phyloP scores from a whole-genome alignment of 208 protist genomes.

The Leishmania arabica region DNA sequence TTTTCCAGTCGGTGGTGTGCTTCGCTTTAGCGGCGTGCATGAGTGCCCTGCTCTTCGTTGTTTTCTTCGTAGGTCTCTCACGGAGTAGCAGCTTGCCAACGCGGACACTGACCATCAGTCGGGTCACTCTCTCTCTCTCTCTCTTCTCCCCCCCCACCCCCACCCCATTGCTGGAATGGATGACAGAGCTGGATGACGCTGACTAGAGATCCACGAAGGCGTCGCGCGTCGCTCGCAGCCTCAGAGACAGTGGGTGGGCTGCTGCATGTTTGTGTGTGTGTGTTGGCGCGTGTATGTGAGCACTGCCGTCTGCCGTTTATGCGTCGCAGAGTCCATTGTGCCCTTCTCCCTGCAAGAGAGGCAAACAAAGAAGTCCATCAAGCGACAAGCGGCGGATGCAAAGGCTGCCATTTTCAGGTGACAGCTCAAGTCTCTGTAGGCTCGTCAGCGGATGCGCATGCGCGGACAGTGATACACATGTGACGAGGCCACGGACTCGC shows the following conservation, averaged over 20 bases:
- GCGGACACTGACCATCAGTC: background rate
- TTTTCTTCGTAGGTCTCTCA: background rate
- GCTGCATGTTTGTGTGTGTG: background rate
- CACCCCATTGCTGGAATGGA: background rate
- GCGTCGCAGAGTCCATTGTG: background rate
- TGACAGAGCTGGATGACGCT: background rate
- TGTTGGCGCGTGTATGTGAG: background rate
- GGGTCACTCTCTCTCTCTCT: background rate
- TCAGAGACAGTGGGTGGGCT: background rate
- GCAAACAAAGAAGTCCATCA: background rate
- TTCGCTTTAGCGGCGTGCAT: background rate
- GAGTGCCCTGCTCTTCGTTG: background rate
- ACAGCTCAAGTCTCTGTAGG: background rate
- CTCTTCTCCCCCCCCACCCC: too few relatives aligned
- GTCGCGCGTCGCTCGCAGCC: background rate
- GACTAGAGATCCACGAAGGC: background rate
- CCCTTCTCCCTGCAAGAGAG: background rate
- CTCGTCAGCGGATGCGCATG: background rate
- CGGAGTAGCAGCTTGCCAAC: background rate
- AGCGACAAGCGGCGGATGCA: background rate
- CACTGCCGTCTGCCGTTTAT: background rate
- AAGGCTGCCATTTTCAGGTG: background rate
- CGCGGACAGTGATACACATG: background rate
- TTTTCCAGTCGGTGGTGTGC: background rate
- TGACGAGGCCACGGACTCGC: background rate